These are phyloP conservation scores for Scedosporium boydii DNA, from an alignment of 2,329 filamentous ascomycete species.

Conservation along the genomic window DNA sequence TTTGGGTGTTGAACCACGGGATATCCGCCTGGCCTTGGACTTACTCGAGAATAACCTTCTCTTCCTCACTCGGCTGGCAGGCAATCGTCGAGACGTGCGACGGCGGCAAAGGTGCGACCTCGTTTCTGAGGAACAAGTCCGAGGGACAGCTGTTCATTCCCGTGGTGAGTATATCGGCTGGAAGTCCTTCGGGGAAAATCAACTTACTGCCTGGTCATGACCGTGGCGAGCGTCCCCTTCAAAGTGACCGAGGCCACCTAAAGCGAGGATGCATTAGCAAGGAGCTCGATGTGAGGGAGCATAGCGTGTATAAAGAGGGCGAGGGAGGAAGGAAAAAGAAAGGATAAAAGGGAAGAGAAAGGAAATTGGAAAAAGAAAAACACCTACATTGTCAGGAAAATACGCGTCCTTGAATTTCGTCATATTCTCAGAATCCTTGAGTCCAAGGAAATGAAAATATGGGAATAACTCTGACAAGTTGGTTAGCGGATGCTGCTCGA, in stretches of 20 bases:
- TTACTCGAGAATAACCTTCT: not conserved
- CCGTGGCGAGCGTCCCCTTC: not conserved
- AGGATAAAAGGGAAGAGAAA: not conserved
- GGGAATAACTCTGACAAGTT: constrained; percentile 23
- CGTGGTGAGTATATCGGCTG: not conserved
- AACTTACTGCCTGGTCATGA: not conserved
- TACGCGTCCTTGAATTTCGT: not conserved
- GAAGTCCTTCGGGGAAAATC: not conserved
- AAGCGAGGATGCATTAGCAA: not conserved
- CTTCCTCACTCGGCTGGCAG: not conserved
- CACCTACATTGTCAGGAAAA: not conserved
- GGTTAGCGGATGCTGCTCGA: not conserved
- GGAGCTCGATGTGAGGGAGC: not conserved
- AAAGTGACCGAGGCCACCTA: not conserved
- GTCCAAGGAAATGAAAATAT: constrained; percentile 22
- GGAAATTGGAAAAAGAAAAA: not conserved
- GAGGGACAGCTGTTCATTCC: not conserved
- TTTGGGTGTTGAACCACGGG: not conserved
- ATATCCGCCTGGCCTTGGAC: not conserved
- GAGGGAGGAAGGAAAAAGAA: no score
- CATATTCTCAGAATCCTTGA: constrained; percentile 7
- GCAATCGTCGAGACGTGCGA: not conserved
- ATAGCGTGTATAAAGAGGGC: no score
- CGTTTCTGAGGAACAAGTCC: not conserved
- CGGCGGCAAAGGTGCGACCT: not conserved